phyloP scores from a whole-genome alignment of 257 asterid genomes.

The Mentha longifolia region DNA sequence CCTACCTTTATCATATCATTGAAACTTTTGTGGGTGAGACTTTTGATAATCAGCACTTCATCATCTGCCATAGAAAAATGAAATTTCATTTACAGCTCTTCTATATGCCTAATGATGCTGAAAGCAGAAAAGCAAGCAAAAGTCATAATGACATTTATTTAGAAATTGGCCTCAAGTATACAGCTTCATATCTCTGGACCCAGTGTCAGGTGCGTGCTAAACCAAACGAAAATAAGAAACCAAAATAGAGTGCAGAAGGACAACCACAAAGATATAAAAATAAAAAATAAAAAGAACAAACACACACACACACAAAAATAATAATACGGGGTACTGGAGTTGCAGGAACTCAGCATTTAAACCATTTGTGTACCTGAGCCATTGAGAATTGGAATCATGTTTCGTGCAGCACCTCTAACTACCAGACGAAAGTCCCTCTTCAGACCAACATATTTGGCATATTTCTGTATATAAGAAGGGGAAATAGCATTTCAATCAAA shows the following conservation, averaged over 20 bases:
- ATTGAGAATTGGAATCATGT: constrained; percentile 85
- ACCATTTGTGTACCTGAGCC: constrained; percentile 72
- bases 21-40: constrained; percentile 90
- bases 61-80: constrained; percentile 57
- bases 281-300: not conserved
- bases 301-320: not conserved
- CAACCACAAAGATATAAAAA: constrained; percentile 11
- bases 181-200: constrained; percentile 15
- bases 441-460: constrained; percentile 90
- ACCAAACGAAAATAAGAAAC: constrained; percentile 9
- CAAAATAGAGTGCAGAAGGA: constrained; percentile 23
- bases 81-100: not conserved
- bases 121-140: constrained; percentile 1
- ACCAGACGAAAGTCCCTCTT: constrained; percentile 96
- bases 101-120: constrained; percentile 25
- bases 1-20: constrained; percentile 84
- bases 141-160: constrained; percentile 19
- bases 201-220: constrained; percentile 19
- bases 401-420: constrained; percentile 97
- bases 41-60: constrained; percentile 92
- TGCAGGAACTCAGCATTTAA: constrained; percentile 14
- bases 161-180: constrained; percentile 15
- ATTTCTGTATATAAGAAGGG: constrained; percentile 60
- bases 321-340: not conserved
- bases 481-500: constrained; percentile 23